These are phyloP conservation scores for Galerina sulciceps DNA, from an alignment of 768 basidiomycete species.

Conservation along the genomic window DNA sequence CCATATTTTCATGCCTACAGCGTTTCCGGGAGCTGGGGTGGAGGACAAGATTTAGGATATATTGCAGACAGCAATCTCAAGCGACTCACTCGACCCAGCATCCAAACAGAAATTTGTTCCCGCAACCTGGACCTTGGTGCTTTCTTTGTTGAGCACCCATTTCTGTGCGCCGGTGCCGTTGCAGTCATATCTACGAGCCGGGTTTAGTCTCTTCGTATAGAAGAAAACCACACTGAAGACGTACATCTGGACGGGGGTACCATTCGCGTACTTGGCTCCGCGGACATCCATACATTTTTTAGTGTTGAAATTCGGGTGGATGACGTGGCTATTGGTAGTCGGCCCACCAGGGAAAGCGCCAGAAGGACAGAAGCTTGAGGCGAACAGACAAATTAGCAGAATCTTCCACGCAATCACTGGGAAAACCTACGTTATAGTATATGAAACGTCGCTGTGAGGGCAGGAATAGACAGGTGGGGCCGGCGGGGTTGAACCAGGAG, in stretches of 20 bases:
- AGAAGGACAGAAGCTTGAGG: slow-evolving; percentile 5
- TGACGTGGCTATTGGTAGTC: slow-evolving; percentile 14
- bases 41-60: not conserved
- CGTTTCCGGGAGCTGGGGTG: slow-evolving; percentile 31
- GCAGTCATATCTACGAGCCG: slow-evolving; percentile 34
- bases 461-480: slow-evolving; percentile 12
- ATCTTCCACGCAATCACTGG: too few relatives aligned
- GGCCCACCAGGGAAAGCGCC: not conserved
- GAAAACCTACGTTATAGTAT: too few relatives aligned
- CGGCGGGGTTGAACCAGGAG: slow-evolving; percentile 4
- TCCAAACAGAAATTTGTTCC: slow-evolving; percentile 40
- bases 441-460: not conserved
- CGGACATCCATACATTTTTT: slow-evolving; percentile 37
- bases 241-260: slow-evolving; percentile 36
- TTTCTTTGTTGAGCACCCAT: slow-evolving; percentile 31
- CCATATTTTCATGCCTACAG: slow-evolving; percentile 38
- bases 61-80: not conserved
- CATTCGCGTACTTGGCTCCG: slow-evolving; percentile 26
- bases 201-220: not conserved
- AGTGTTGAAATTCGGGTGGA: slow-evolving; percentile 28
- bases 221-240: not conserved
- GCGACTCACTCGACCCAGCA: slow-evolving; percentile 32
- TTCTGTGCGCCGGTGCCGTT: slow-evolving; percentile 33
- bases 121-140: slow-evolving; percentile 31
- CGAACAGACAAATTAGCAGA: not conserved